phyloP scores from a whole-genome alignment of 1,284 basidiomycete genomes.

The Puccinia polysora region DNA sequence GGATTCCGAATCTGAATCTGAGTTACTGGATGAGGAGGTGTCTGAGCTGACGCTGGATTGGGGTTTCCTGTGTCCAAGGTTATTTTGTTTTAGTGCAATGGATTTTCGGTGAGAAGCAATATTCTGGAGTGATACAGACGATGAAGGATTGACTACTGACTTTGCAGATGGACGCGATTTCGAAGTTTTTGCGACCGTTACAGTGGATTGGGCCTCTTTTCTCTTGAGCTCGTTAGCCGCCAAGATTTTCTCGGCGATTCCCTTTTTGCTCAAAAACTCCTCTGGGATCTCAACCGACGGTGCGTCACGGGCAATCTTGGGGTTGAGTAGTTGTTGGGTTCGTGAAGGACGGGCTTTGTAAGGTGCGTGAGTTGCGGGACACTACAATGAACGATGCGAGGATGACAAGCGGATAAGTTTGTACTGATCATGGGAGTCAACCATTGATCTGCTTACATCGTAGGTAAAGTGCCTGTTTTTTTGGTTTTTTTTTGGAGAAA shows the following conservation, averaged over 20 bases:
- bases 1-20: conserved; percentile 22
- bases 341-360: conserved; percentile 36
- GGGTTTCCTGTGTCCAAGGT: not conserved
- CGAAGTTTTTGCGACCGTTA: not conserved
- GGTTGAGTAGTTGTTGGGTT: conserved; percentile 37
- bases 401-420: not conserved
- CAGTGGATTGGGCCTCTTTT: not conserved
- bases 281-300: conserved; percentile 33
- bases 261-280: conserved; percentile 37
- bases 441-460: not conserved
- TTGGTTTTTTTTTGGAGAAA: too few relatives aligned
- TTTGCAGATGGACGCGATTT: not conserved
- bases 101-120: not conserved
- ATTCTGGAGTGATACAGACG: not conserved
- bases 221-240: conserved; percentile 22
- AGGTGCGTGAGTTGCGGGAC: conserved; percentile 14
- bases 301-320: not conserved
- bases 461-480: conserved; percentile 42
- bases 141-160: not conserved
- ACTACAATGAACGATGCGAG: conserved; percentile 3
- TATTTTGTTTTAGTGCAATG: not conserved
- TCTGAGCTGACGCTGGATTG: not conserved
- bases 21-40: conserved; percentile 11
- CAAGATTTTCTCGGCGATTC: conserved; percentile 39
- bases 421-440: not conserved